A percentile compares a stretch with the other conserved stretches of the same genome.
These are phyloP conservation scores for Neofusicoccum umdonicola DNA, from an alignment of 2,329 filamentous ascomycete species.

Conservation along the genomic window DNA sequence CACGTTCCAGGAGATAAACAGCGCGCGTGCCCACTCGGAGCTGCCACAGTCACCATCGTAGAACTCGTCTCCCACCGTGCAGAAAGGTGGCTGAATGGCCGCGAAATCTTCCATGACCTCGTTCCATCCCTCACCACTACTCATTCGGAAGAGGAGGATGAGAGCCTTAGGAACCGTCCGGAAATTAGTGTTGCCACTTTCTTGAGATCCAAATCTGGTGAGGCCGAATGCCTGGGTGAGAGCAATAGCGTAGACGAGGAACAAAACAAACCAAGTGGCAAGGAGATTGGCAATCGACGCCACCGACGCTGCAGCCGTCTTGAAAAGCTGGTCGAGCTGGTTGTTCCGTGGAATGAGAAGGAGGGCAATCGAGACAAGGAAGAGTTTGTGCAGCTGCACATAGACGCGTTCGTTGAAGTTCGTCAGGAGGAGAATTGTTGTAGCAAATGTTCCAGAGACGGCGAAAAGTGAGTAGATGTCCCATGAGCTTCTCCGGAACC, in stretches of 20 bases:
- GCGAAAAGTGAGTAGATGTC: conserved; percentile 83
- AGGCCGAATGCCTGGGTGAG: conserved; percentile 94
- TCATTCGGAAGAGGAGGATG: conserved; percentile 89
- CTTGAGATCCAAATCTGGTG: conserved; percentile 75
- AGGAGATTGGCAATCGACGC: conserved; percentile 86
- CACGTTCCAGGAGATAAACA: conserved; percentile 98
- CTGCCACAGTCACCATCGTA: conserved; percentile 92
- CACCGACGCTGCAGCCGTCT: conserved; percentile 92
- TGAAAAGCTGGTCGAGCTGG: conserved; percentile 95
- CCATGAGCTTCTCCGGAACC: conserved; percentile 92
- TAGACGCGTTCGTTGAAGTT: conserved; percentile 59
- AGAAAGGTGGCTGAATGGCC: conserved; percentile 73
- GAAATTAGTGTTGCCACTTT: conserved; percentile 82
- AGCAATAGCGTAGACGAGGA: conserved; percentile 93
- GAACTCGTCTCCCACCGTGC: conserved; percentile 69
- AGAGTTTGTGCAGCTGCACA: conserved; percentile 85
- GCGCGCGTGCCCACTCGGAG: conserved; percentile 76
- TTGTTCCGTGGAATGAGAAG: conserved; percentile 95
- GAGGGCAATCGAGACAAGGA: conserved; percentile 84
- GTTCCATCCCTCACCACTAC: conserved; percentile 95
- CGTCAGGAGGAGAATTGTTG: conserved; percentile 72
- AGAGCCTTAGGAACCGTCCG: conserved; percentile 90
- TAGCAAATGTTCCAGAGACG: conserved; percentile 76
- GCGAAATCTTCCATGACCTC: conserved; percentile 95
- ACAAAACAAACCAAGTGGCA: conserved; percentile 96